Evolutionary conservation across 2,329 filamentous ascomycete species (phyloP), one percentile per base, ranked within the genome.

Genomic region (Exophiala viscosa): DNA sequence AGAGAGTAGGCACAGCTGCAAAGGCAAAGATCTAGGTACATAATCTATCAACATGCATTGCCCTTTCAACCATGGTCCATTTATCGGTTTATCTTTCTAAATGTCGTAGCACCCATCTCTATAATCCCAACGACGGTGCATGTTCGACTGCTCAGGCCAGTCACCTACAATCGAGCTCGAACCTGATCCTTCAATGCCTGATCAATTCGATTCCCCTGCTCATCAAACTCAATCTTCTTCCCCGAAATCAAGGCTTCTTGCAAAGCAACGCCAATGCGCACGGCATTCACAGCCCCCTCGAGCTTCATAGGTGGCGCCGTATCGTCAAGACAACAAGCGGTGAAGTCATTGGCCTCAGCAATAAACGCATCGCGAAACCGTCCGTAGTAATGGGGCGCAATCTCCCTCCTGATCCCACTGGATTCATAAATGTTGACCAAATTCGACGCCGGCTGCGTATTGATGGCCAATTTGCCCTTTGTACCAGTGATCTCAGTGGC

Each of bases 401-500:
- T 77, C 66, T 85, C 80, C 33, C 79, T 73, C 10, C 77, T 71
- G 18, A 86, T 74, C 3, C 82, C 81, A 1, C 63, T 70, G 0
- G 73, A 45, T 60, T 82, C 73, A 64, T 81, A 77, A 41, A 80
- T 71, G 53, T 81, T 76, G 18, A 85, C 76, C 17, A 84, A 70
- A 52, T 79, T 79, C 2, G 67, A 69, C 42, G 71, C 69, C 4
- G 83, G 83, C 58, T 83, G 77, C 5, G 72, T 75, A 62, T 86
- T 86, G 55, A 87, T 73, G 1, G 74, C 70, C 5, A 87, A 63
- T 65, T 86, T 86, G 36, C 84, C 83, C 60, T 78, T 74, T 1
- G 84, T 87, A 10, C 83, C 84, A 49, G 86, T 83, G 57, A 87
- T 78, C 68, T 86, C 83, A 0, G 83, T 85, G 53, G 36, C 50